Evolutionary conservation across 106 monocot genomes (phyloP).

Genomic region (Gastrodia elata): DNA sequence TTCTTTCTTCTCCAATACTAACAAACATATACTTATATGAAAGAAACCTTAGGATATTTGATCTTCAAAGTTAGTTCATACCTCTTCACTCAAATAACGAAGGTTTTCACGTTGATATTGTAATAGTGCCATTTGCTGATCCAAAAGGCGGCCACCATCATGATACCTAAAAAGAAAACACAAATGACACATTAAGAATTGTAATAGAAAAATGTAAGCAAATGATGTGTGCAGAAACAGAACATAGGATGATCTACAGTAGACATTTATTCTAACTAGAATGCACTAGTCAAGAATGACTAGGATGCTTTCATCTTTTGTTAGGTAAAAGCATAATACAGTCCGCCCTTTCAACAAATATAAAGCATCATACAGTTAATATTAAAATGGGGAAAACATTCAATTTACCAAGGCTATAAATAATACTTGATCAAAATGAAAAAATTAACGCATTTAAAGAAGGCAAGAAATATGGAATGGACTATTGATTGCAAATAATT

Average conservation of each 20-base stretch:
- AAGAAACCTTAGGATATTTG: background rate
- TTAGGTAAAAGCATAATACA: background rate
- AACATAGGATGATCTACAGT: background rate
- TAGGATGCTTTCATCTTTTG: background rate
- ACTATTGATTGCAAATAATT: background rate
- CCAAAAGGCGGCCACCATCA: conserved; percentile 78
- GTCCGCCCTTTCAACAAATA: no score
- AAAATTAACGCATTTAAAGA: background rate
- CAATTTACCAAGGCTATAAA: background rate
- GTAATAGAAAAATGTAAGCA: background rate
- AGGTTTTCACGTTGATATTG: conserved; percentile 95
- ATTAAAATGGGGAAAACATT: background rate
- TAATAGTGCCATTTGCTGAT: conserved; percentile 95
- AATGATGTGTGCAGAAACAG: background rate
- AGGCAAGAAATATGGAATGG: background rate
- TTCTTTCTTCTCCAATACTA: background rate
- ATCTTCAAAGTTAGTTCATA: conserved; percentile 15
- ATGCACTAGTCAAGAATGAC: no score
- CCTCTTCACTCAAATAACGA: conserved; percentile 95
- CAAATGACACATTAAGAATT: background rate
- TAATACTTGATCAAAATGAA: background rate
- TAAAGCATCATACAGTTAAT: background rate
- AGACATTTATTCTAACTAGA: no score
- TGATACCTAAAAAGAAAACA: conserved; percentile 47
- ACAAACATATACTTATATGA: background rate